phyloP scores from a whole-genome alignment of 1,284 basidiomycete genomes.

The Cryptococcus neoformans region DNA sequence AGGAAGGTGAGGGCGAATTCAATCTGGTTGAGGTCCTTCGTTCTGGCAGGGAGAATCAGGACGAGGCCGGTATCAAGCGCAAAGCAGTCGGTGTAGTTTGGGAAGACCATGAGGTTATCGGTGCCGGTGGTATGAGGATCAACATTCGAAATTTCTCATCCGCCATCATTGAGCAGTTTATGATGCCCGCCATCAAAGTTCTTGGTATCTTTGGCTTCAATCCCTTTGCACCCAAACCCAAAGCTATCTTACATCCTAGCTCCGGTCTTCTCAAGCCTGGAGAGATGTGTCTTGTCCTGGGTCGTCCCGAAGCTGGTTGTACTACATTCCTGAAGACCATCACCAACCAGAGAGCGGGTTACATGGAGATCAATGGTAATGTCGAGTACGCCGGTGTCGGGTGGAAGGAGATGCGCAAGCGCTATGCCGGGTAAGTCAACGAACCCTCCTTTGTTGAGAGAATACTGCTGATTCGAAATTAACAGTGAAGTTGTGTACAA shows the following conservation, averaged over 20 bases:
- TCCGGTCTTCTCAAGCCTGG: conserved; percentile 70
- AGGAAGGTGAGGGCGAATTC: conserved; percentile 34
- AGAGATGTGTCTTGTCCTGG: conserved; percentile 57
- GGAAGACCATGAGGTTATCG: conserved; percentile 60
- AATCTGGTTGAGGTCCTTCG: conserved; percentile 67
- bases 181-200: conserved; percentile 45
- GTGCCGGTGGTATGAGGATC: conserved; percentile 64
- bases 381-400: conserved; percentile 59
- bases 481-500: conserved; percentile 77
- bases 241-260: conserved; percentile 55
- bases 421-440: conserved; percentile 53
- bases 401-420: conserved; percentile 53
- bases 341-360: conserved; percentile 55
- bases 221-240: conserved; percentile 52
- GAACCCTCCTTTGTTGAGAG: neutral
- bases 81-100: conserved; percentile 69
- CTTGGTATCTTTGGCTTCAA: conserved; percentile 39
- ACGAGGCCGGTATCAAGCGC: conserved; percentile 70
- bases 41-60: conserved; percentile 62
- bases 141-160: conserved; percentile 57
- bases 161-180: conserved; percentile 51
- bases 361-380: conserved; percentile 53
- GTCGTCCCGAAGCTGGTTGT: conserved; percentile 52
- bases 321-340: conserved; percentile 55
- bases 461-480: neutral